Base-by-base conservation (phyloP, 2,329 filamentous ascomycete genomes). In the Colletotrichum sp. region DNA sequence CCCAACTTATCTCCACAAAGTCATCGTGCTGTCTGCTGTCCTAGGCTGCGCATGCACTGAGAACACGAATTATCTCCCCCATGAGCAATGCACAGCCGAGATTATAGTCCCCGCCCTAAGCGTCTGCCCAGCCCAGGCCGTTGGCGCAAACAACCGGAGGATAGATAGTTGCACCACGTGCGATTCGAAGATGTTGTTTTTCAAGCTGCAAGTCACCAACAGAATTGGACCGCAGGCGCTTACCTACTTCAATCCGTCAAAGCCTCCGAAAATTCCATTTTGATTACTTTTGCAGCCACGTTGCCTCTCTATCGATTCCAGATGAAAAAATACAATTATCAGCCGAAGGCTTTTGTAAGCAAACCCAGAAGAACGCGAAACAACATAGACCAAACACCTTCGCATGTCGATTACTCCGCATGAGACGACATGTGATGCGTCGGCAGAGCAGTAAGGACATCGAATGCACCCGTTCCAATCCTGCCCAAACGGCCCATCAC, bases 401-500 rank as follows among this genome's bases (percentile, higher is more conserved):
- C 5, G n/a, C 21, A 38, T 36, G 18, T 55, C 18, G 28, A 34
- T 63, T 43, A 77, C 21, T 78, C 77, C 13, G 61, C 57, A 10
- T 71, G 67, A 34, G 77, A 76, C 6, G 69, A 38, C 55, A 72
- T 84, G 75, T 91, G 88, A 80, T 87, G 86, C 72, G 89, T 90
- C 24, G 91, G 90, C 74, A 92, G 86, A 74, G 85, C 86, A 6
- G 92, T 92, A 82, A 98, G 88, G 58, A 99, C 93, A 86, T 99
- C 96, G 85, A 99, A 99, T 24, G 94, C 92, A 52, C 97, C 97
- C 2, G 97, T 99, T 66, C 97, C 97, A 75, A 98, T 92, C 79
- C 91, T 94, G 65, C 95, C 94, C 76, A 97, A 88, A 81, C 92
- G 92, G 18, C 98, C 97, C 82, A 97, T 93, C 65, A 99, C 96